Percentiles rank a stretch among this genome's conserved stretches.
These are phyloP conservation scores for Funneliformis caledonium DNA, from an alignment of 371 early-diverging fungal genomes.

Conservation along the genomic window DNA sequence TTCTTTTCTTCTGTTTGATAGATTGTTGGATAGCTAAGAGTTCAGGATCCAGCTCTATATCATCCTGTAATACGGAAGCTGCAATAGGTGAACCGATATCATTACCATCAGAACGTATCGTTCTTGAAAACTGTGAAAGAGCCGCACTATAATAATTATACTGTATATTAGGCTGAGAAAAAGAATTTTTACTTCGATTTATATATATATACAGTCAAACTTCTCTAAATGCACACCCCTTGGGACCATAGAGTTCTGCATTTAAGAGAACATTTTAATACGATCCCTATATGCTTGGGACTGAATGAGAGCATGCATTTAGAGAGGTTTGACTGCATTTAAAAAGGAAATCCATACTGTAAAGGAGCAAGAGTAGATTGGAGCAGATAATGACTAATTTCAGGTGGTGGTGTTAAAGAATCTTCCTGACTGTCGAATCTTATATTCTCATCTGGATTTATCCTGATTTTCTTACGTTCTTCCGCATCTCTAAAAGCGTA, in stretches of 20 bases:
- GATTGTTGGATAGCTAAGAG: constrained; percentile 30
- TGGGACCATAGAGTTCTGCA: too few relatives aligned
- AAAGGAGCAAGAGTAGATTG: constrained; percentile 12
- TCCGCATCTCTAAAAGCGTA: not conserved
- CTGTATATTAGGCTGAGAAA: not conserved
- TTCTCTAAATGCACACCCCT: too few relatives aligned
- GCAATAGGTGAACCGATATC: not conserved
- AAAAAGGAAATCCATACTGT: constrained; percentile 7
- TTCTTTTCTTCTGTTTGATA: not conserved
- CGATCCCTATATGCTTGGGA: too few relatives aligned
- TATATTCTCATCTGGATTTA: not conserved
- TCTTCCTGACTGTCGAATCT: not conserved
- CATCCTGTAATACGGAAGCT: not conserved
- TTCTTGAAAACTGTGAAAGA: constrained; percentile 17
- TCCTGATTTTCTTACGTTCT: not conserved
- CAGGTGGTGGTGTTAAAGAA: constrained; percentile 30
- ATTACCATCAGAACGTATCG: not conserved
- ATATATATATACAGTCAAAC: not conserved
- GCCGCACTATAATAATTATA: constrained; percentile 3
- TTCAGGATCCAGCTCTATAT: constrained; percentile 33
- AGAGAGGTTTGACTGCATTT: too few relatives aligned
- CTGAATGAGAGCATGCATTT: too few relatives aligned
- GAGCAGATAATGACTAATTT: not conserved
- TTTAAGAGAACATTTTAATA: too few relatives aligned
- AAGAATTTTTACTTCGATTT: not conserved